phyloP scores from a whole-genome alignment of 2,329 filamentous ascomycete genomes.

The Colletotrichum lentis region DNA sequence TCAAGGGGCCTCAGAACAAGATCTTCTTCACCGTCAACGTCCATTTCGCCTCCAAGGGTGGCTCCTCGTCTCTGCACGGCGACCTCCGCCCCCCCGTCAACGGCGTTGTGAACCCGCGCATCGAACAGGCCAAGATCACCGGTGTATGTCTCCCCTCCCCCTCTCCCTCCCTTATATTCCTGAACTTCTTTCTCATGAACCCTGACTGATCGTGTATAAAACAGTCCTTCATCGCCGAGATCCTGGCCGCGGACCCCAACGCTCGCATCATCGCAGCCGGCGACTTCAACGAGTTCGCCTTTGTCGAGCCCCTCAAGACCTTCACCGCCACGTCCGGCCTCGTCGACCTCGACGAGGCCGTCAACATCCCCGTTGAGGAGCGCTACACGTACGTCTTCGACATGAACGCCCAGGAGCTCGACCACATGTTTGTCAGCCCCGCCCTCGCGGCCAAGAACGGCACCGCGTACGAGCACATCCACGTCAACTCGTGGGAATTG shows the following conservation, averaged over 20 bases:
- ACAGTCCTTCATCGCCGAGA: constrained; percentile 63
- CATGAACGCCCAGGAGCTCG: constrained; percentile 73
- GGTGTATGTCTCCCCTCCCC: constrained; percentile 53
- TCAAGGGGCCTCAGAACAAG: constrained; percentile 58
- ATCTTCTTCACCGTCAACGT: constrained; percentile 76
- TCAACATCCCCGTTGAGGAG: constrained; percentile 61
- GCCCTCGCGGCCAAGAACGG: constrained; percentile 51
- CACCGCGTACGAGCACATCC: constrained; percentile 69
- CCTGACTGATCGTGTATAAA: constrained; percentile 31
- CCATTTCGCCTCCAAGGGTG: constrained; percentile 73
- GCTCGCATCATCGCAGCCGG: constrained; percentile 69
- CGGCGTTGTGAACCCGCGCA: constrained; percentile 65
- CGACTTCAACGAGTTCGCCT: constrained; percentile 77
- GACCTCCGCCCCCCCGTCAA: constrained; percentile 73
- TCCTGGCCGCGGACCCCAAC: constrained; percentile 63
- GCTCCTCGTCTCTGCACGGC: constrained; percentile 69
- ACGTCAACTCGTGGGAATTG: constrained; percentile 74
- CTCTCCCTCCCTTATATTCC: not conserved
- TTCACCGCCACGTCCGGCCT: constrained; percentile 65
- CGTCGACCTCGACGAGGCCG: constrained; percentile 68
- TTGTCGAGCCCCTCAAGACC: constrained; percentile 65
- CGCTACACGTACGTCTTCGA: constrained; percentile 77
- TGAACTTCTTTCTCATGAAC: not conserved
- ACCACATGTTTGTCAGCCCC: constrained; percentile 73
- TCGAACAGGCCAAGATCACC: constrained; percentile 65